Evolutionary conservation across 768 basidiomycete genomes (phyloP).

Genomic region (Wakefieldia striispora): DNA sequence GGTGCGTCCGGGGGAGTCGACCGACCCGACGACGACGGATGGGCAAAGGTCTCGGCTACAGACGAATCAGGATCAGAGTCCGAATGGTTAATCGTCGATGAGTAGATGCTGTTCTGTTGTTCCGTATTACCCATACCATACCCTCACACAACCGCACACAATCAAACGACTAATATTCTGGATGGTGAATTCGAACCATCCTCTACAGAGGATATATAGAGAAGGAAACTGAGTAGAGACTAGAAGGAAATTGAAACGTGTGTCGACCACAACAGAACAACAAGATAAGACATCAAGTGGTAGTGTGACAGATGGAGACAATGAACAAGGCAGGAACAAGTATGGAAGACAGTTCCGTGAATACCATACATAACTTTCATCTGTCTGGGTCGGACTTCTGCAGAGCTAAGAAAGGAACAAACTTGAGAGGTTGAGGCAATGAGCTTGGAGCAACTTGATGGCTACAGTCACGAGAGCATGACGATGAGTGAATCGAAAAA

Average conservation of each 20-base stretch:
- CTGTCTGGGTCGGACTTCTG: slow-evolving; percentile 33
- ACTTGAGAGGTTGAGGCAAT: slow-evolving; percentile 12
- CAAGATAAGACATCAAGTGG: slow-evolving; percentile 17
- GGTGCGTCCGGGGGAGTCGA: slow-evolving; percentile 40
- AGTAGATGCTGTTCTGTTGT: slow-evolving; percentile 24
- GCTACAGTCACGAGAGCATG: slow-evolving; percentile 34
- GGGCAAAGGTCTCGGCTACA: slow-evolving; percentile 67
- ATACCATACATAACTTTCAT: slow-evolving; percentile 35
- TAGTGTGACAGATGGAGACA: slow-evolving; percentile 20
- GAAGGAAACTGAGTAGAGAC: slow-evolving; percentile 18
- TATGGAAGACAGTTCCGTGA: slow-evolving; percentile 30
- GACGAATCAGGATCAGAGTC: slow-evolving; percentile 78
- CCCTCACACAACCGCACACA: slow-evolving; percentile 10
- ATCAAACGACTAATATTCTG: slow-evolving; percentile 23
- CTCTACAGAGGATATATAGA: slow-evolving; percentile 33
- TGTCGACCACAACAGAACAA: slow-evolving; percentile 28
- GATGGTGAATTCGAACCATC: slow-evolving; percentile 23
- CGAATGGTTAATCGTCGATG: slow-evolving; percentile 85
- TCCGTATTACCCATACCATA: slow-evolving; percentile 25
- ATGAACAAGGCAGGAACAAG: slow-evolving; percentile 25
- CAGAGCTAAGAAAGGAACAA: slow-evolving; percentile 25
- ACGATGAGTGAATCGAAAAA: slow-evolving; percentile 23
- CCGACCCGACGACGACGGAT: slow-evolving; percentile 51
- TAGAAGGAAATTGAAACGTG: slow-evolving; percentile 19
- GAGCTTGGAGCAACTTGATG: slow-evolving; percentile 23